Conservation (phyloP, 2,329 filamentous ascomycete species). For the Falciphora oryzae region DNA sequence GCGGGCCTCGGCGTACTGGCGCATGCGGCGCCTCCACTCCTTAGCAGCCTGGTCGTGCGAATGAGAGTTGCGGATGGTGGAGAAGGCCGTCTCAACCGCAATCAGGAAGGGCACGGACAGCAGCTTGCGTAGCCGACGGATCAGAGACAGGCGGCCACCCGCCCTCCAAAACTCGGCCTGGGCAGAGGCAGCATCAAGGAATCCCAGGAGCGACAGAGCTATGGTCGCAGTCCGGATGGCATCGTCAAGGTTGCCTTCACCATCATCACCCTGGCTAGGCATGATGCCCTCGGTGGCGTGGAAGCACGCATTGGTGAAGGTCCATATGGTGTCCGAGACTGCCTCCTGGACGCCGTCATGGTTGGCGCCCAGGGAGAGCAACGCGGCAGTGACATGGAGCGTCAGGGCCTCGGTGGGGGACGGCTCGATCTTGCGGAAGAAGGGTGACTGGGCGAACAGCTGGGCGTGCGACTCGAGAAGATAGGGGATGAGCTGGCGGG, state of each 20-base stretch:
- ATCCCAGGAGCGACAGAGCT: constrained; percentile 81
- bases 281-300: constrained; percentile 52
- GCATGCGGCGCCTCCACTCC: constrained; percentile 84
- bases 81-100: constrained; percentile 82
- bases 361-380: constrained; percentile 73
- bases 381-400: constrained; percentile 69
- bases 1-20: constrained; percentile 73
- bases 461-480: constrained; percentile 80
- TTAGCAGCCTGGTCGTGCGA: constrained; percentile 59
- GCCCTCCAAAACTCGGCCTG: constrained; percentile 77
- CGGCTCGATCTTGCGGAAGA: constrained; percentile 75
- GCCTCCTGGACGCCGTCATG: constrained; percentile 63
- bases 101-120: constrained; percentile 82
- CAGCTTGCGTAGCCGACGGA: constrained; percentile 65
- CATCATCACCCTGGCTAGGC: constrained; percentile 47
- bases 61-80: constrained; percentile 77
- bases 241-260: constrained; percentile 58
- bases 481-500: constrained; percentile 76
- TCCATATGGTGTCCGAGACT: constrained; percentile 60
- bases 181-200: constrained; percentile 74
- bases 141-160: constrained; percentile 65
- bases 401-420: constrained; percentile 85
- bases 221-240: constrained; percentile 67
- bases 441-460: constrained; percentile 70
- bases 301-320: constrained; percentile 67